Percentiles rank a stretch among this genome's conserved stretches.
phyloP scores from a whole-genome alignment of 164 flowering plant genomes.

The Berberis thunbergii region DNA sequence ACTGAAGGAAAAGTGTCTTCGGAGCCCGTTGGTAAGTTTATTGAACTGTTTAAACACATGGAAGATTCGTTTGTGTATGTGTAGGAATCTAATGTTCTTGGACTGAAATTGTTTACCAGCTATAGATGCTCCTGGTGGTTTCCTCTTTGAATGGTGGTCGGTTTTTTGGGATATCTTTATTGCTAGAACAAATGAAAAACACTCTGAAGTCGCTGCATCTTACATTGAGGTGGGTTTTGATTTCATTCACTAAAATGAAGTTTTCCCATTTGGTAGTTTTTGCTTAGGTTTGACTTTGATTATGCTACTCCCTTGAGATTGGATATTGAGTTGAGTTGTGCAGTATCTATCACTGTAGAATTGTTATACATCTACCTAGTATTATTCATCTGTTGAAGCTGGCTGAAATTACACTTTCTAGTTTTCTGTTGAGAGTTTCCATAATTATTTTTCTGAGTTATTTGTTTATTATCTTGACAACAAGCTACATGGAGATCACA shows the following conservation, averaged over 20 bases:
- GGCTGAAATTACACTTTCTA: too few species aligned
- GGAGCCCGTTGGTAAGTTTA: slow-evolving; percentile 61
- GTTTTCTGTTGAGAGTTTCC: too few species aligned
- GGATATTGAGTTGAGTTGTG: too few species aligned
- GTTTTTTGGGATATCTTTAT: slow-evolving; percentile 87
- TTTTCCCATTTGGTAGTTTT: background rate
- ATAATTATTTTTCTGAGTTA: too few species aligned
- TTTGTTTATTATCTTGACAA: too few species aligned
- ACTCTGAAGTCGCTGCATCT: slow-evolving; percentile 61
- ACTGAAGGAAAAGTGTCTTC: slow-evolving; percentile 65
- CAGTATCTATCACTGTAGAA: too few species aligned
- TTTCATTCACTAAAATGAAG: background rate
- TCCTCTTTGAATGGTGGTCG: slow-evolving; percentile 90
- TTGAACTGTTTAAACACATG: background rate
- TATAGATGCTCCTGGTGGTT: slow-evolving; percentile 84
- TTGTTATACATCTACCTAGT: too few species aligned
- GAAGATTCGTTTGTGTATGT: background rate
- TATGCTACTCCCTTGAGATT: too few species aligned
- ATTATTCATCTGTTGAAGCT: too few species aligned
- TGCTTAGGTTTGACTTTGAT: background rate
- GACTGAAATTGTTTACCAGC: slow-evolving; percentile 27
- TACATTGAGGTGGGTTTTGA: slow-evolving; percentile 46
- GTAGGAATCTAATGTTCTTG: background rate
- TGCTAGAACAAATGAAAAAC: slow-evolving; percentile 66
- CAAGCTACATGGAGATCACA: too few species aligned